Conservation (phyloP, 1,139 yeast species). For the Geotrichum cucujoidarum region DNA sequence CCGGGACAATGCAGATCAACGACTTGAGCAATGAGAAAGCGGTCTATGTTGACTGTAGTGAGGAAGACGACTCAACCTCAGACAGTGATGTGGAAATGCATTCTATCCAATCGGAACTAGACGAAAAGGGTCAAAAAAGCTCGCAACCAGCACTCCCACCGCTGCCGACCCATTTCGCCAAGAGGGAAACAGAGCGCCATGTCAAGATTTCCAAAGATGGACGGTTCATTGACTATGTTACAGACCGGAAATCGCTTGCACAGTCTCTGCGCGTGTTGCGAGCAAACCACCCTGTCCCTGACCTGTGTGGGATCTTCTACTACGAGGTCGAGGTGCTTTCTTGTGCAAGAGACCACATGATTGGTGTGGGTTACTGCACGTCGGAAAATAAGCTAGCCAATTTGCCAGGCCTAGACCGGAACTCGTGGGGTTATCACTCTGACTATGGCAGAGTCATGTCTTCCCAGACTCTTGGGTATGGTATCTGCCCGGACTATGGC, state of each 20-base stretch:
- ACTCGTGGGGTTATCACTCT: conserved; percentile 56
- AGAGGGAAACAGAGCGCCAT: conserved; percentile 18
- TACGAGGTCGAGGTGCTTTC: conserved; percentile 47
- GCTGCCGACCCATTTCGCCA: conserved; percentile 27
- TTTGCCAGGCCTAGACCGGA: conserved; percentile 46
- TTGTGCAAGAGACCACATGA: conserved; percentile 23
- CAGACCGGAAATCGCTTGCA: conserved; percentile 19
- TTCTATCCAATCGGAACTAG: not conserved
- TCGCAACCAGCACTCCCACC: conserved; percentile 15
- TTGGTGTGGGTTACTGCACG: conserved; percentile 37
- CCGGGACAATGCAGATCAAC: not conserved
- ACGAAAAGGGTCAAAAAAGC: not conserved
- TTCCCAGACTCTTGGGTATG: conserved; percentile 38
- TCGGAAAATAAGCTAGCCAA: conserved; percentile 32
- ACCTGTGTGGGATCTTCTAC: conserved; percentile 50
- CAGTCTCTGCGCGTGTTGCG: conserved; percentile 33
- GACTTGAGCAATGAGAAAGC: conserved; percentile 3
- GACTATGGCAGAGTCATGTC: conserved; percentile 50
- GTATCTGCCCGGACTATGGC: conserved; percentile 45
- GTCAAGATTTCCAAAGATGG: conserved; percentile 19
- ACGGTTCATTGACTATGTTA: conserved; percentile 19
- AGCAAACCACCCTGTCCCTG: conserved; percentile 43
- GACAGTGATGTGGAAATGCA: not conserved
- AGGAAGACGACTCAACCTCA: not conserved
- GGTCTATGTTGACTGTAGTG: conserved; percentile 4